These are phyloP conservation scores for Pseudoneurospora amorphoporcata DNA, from an alignment of 495 filamentous ascomycete species.

Conservation along the genomic window DNA sequence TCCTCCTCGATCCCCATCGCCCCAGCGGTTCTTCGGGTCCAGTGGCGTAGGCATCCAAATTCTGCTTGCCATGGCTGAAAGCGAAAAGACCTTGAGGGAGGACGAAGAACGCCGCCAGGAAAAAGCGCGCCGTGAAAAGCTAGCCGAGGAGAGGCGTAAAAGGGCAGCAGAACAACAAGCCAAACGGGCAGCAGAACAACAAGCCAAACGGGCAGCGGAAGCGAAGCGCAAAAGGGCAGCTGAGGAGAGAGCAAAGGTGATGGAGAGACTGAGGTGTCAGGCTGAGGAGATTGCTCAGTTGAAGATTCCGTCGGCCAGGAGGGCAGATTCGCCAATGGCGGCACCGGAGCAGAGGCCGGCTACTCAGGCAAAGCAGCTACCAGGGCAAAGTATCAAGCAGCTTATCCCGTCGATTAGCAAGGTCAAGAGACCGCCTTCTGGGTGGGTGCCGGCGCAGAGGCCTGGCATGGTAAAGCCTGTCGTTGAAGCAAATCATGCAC, in stretches of 20 bases:
- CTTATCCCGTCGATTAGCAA: neutral
- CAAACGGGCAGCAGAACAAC: neutral
- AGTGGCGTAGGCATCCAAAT: constrained; percentile 3
- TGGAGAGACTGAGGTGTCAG: neutral
- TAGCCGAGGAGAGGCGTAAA: neutral
- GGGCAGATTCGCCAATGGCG: neutral
- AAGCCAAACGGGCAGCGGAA: neutral
- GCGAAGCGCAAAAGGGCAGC: neutral
- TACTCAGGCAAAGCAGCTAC: neutral
- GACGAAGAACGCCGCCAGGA: constrained; percentile 5
- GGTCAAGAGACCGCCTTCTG: neutral
- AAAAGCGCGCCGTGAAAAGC: neutral
- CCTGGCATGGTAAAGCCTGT: neutral
- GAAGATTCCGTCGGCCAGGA: neutral
- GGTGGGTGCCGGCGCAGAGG: neutral
- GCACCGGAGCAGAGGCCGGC: neutral
- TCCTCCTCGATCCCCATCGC: neutral
- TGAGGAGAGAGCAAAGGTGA: neutral
- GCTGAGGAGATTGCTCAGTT: neutral
- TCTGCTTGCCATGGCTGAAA: neutral
- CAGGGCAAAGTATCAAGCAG: neutral
- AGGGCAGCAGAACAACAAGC: neutral
- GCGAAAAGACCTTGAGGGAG: constrained; percentile 2
- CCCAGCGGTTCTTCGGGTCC: constrained; percentile 6
- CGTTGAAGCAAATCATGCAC: neutral